Percentiles rank a stretch among this genome's conserved stretches.
These are phyloP conservation scores for Artomyces pyxidatus DNA, from an alignment of 768 basidiomycete genomes.

Conservation along the genomic window DNA sequence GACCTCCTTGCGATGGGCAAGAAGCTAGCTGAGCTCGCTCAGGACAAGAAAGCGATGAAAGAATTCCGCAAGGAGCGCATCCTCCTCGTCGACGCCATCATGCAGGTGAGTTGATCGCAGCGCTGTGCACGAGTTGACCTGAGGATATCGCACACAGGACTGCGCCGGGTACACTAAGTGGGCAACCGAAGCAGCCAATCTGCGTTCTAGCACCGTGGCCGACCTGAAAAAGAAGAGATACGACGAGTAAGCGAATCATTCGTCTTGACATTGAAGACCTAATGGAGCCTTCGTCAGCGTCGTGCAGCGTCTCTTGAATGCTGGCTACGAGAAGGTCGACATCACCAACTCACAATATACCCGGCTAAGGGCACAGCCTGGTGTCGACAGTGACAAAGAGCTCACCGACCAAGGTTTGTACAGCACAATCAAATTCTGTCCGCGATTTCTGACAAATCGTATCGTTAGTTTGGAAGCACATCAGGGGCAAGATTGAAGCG, in stretches of 20 bases:
- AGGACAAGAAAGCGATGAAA: constrained; percentile 4
- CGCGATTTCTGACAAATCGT: background rate
- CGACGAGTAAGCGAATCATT: background rate
- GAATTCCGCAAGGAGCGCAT: constrained; percentile 9
- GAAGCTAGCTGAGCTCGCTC: constrained; percentile 1
- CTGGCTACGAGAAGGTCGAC: constrained; percentile 8
- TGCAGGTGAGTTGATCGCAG: background rate
- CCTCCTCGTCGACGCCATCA: constrained; percentile 4
- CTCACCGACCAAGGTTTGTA: constrained; percentile 8
- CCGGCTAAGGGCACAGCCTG: constrained; percentile 2
- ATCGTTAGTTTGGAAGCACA: constrained; percentile 8
- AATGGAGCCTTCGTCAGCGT: background rate
- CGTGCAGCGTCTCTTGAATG: background rate
- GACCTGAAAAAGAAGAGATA: background rate
- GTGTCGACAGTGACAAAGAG: constrained; percentile 4
- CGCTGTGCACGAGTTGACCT: background rate
- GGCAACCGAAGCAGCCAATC: background rate
- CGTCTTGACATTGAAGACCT: background rate
- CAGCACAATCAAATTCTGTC: background rate
- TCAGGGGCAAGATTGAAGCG: constrained; percentile 3
- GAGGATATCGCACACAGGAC: constrained; percentile 3
- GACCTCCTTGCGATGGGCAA: constrained; percentile 8
- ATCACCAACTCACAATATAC: background rate
- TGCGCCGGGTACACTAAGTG: constrained; percentile 6
- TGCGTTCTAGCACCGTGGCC: background rate